Base-by-base conservation (phyloP, 2,329 filamentous ascomycete species). In the Sphaerostilbella broomeana region DNA sequence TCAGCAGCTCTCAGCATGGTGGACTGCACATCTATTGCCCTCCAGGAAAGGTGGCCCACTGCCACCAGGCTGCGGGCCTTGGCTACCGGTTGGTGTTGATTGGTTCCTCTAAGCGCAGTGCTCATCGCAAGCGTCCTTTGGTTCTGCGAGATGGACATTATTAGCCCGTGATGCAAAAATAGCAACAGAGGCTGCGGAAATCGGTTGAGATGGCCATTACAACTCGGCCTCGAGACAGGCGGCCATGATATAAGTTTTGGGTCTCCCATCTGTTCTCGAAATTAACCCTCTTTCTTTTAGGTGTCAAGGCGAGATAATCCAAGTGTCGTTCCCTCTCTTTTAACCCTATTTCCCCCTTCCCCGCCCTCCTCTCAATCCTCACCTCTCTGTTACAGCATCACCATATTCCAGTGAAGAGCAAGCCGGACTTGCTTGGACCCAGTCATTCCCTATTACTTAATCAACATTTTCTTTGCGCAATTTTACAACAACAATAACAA, bases 401-500 rank as follows among this genome's bases (percentile, higher is more conserved):
- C 16, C 25, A 31, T 52, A n/a, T 49, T 64, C 51, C 59, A 59
- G 61, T 65, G 57, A 65, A 67, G 61, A 59, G 70, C 72, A 76
- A 77, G 73, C 74, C 57, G 74, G 74, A 64, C 73, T 78, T 77
- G 73, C 71, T 72, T 62, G 56, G 58, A 70, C 64, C 65, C 63
- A 64, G 63, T 66, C 70, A 67, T 63, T 74, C 68, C 62, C 31
- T 40, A 24, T 13, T 24, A 30, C 17, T 25, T 18, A 17, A 11
- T 4, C 25, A 18, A 19, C 9, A 13, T 30, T 67, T 26, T 32
- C 19, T 40, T 37, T 55, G 42, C 43, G 38, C 45, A 51, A 55
- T 50, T 45, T 52, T 19, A 25, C 26, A n/a, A 33, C n/a, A n/a
- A n/a, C n/a, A n/a, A n/a, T n/a, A n/a, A n/a, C n/a, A n/a, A n/a